Base-by-base conservation (phyloP, 2,329 filamentous ascomycete genomes). In the Penicillium sp. region DNA sequence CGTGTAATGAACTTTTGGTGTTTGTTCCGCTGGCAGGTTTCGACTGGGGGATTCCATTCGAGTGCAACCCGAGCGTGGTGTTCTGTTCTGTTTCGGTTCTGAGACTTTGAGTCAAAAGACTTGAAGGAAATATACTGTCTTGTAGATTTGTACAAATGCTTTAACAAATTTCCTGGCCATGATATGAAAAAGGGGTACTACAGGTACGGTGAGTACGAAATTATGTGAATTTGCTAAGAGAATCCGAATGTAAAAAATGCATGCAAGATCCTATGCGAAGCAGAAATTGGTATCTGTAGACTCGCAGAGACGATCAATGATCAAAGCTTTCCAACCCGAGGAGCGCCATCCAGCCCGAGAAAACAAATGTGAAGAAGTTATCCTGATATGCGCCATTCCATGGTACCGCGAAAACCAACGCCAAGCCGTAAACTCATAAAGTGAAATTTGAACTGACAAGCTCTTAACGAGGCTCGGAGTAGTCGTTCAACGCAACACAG, bases 401-500 rank as follows among this genome's bases (percentile, higher is more conserved):
- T 46, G 31, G 32, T 27, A 56, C 50, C 53, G 53, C 53, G 49
- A 31, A 43, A 40, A 34, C 13, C 18, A 49, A 56, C 40, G 42
- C 49, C 55, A 46, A 50, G 39, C 47, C 49, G 18, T 32, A 7
- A 46, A 36, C 24, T 29, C 40, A 45, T 48, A 7, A 40, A 39
- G 13, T 3, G 14, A n/a, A 11, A 44, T n/a, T 13, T 5, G 4
- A n/a, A n/a, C 34, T 13, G n/a, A n/a, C n/a, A n/a, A n/a, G 14
- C 24, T 6, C 18, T 49, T 65, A 78, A 27, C 75, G 72, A 53
- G 73, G 74, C 63, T 78, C 76, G 0, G 76, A 79, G 71, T 91
- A 91, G 70, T 97, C 92, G 71, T 97, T 97, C 60, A 97, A 78
- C 13, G 92, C 92, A 36, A 97, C 92, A 68, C 92, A 96, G 0